Base-by-base conservation (phyloP, 1,139 yeast genomes). In the Protomyces macrosporus region DNA sequence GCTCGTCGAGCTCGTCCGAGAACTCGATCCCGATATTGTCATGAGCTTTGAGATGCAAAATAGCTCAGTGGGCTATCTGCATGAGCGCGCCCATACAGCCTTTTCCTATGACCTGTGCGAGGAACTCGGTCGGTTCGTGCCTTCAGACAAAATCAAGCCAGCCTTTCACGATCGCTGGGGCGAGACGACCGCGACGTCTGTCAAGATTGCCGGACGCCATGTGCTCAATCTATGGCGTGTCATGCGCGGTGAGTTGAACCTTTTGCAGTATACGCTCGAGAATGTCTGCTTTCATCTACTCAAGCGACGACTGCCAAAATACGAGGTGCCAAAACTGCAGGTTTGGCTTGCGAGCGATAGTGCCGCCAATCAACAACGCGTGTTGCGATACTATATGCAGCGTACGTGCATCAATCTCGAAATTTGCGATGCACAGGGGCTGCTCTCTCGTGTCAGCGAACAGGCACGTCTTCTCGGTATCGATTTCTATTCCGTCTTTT, bases 391-490 rank as follows among this genome's bases (percentile, higher is more conserved):
- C 72, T 85, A 82, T 73, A 66, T 76, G 30, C 76, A 75, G 16
- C 77, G 90, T 55, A 73, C 86, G 1, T 76, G 77, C 1, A 72
- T 82, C 16, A 81, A 81, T 64, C 71, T 84, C 45, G 76, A 79
- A 52, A 74, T 91, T 1, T 75, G 90, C 4, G 81, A 79, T 7
- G 79, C 82, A 16, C 85, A 84, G 65, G 96, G 90, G 68, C 72
- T 89, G 4, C 79, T 93, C 1, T 79, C 85, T 6, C 80, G 86
- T 69, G 88, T 88, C 56, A 84, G 87, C 23, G 98, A 91, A 69
- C 88, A 89, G 73, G 90, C 97, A 0, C 79, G 97, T 55, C 75
- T 93, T 45, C 82, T 90, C 50, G 98, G 98, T 0, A 84, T 93
- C 52, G 98, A 93, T 70, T 93, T 90, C 73, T 82, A 85, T 71